Percentiles rank a stretch among this genome's conserved stretches.
Evolutionary conservation across 2,329 filamentous ascomycete species (phyloP).

Genomic region (Colletotrichum sidae): DNA sequence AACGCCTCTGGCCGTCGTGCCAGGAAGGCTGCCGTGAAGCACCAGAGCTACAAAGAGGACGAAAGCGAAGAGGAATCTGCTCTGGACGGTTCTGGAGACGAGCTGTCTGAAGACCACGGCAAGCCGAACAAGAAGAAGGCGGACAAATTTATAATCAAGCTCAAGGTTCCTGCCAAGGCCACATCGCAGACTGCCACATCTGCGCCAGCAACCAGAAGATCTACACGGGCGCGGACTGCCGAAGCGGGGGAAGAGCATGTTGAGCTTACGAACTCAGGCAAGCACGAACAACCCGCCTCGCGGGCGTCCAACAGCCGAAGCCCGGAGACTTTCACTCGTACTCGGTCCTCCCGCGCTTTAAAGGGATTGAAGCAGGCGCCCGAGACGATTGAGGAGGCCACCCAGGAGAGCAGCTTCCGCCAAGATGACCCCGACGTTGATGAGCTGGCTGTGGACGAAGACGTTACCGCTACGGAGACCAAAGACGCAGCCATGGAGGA

Average conservation of each 20-base stretch:
- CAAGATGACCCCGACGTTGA: constrained; percentile 51
- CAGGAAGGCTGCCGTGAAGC: constrained; percentile 59
- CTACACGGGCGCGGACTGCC: constrained; percentile 65
- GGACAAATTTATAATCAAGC: constrained; percentile 53
- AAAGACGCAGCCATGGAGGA: constrained; percentile 42
- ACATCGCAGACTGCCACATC: constrained; percentile 34
- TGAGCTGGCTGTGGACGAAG: constrained; percentile 50
- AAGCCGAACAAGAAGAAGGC: constrained; percentile 45
- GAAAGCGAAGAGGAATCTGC: constrained; percentile 54
- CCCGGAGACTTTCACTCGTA: constrained; percentile 62
- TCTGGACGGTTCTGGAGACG: constrained; percentile 43
- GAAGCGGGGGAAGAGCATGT: constrained; percentile 66
- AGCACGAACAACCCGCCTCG: constrained; percentile 62
- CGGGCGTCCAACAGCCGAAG: constrained; percentile 66
- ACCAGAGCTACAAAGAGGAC: constrained; percentile 61
- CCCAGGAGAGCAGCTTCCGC: constrained; percentile 61
- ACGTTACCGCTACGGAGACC: constrained; percentile 42
- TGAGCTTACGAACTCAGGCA: constrained; percentile 71
- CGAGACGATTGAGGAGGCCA: constrained; percentile 63
- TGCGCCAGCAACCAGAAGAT: constrained; percentile 53
- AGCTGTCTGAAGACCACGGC: constrained; percentile 37
- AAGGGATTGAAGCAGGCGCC: constrained; percentile 64
- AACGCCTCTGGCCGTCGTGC: constrained; percentile 61
- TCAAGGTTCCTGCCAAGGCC: constrained; percentile 51
- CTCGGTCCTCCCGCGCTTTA: constrained; percentile 59